phyloP scores from a whole-genome alignment of 495 filamentous ascomycete genomes.

The Xylaria grammica region DNA sequence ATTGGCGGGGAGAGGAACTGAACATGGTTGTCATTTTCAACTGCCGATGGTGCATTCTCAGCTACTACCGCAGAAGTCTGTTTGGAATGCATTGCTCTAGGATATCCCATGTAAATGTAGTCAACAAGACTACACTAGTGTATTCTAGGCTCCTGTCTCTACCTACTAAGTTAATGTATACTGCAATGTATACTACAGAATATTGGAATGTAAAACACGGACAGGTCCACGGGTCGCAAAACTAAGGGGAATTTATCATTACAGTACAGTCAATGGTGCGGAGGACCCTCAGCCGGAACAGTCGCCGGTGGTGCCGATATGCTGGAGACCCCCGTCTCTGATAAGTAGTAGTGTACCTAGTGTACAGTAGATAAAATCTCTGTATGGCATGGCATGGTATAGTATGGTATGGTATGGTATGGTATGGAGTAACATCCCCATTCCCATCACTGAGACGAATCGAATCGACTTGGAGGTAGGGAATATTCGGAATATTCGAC shows the following conservation, averaged over 20 bases:
- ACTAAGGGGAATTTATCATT: not conserved
- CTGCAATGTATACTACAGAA: not conserved
- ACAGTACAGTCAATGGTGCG: not conserved
- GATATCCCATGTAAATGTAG: constrained; percentile 16
- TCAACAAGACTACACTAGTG: not conserved
- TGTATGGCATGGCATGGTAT: not conserved
- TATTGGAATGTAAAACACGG: constrained; percentile 3
- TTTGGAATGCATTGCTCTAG: not conserved
- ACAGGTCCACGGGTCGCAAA: not conserved
- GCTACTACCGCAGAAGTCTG: not conserved
- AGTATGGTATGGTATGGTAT: not conserved
- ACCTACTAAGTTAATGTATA: not conserved
- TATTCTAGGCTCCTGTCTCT: no score
- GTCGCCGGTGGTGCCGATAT: constrained; percentile 4
- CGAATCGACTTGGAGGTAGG: no score
- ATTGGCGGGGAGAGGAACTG: constrained; percentile 1
- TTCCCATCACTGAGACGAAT: no score
- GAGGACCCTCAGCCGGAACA: not conserved
- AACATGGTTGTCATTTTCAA: constrained; percentile 16
- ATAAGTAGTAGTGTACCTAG: not conserved
- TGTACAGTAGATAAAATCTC: not conserved
- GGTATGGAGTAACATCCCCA: no score
- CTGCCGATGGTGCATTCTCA: constrained; percentile 12
- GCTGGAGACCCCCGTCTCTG: not conserved
- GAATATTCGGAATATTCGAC: not conserved